Evolutionary conservation across 345 rosid species (phyloP), one percentile per base, ranked within the genome.

Genomic region (Salix viminalis): DNA sequence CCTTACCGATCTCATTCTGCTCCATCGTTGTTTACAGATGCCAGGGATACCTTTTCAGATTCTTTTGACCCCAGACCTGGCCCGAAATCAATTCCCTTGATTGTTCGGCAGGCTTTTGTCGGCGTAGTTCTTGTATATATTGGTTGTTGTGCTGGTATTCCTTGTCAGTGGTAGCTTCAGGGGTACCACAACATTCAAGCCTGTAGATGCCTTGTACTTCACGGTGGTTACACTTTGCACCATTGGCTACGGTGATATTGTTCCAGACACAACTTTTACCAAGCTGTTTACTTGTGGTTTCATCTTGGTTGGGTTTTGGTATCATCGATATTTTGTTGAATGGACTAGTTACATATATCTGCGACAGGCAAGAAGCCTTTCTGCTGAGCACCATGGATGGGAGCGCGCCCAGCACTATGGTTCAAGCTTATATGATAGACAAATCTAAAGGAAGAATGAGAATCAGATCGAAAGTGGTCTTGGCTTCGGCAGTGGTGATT

Each of bases 191-290:
- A 89, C 92, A 24, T 62, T 37, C 65, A 83, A 77, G 70, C 90
- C 87, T 0, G 86, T 91, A 10, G 96, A 91, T 70, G 93, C 89
- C 21, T 72, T 91, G 70, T 91, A 91, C 78, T 91, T 87, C 83
- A 77, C 84, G 6, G 89, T 91, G 50, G 96, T 89, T 21, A 89
- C 96, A 2, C 89, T 89, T 9, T 88, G 96, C 80, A 88, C 92
- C 0, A 91, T 91, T 19, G 96, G 96, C 2, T 91, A 84, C 42
- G 93, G 93, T 0, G 96, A 91, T 60, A 89, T 91, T 16, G 86
- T 87, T 50, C 96, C 96, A 0, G 83, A 91, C 78, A 58, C 90
- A 1, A 79, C 87, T 12, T 87, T 87, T 60, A 86, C 90, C 23
- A 91, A 91, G 81, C 73, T 89, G 0, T 88, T 91, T 74, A 85